These are phyloP conservation scores for Sarocladiaceae sp. DNA, from an alignment of 2,329 filamentous ascomycete species.

Conservation along the genomic window DNA sequence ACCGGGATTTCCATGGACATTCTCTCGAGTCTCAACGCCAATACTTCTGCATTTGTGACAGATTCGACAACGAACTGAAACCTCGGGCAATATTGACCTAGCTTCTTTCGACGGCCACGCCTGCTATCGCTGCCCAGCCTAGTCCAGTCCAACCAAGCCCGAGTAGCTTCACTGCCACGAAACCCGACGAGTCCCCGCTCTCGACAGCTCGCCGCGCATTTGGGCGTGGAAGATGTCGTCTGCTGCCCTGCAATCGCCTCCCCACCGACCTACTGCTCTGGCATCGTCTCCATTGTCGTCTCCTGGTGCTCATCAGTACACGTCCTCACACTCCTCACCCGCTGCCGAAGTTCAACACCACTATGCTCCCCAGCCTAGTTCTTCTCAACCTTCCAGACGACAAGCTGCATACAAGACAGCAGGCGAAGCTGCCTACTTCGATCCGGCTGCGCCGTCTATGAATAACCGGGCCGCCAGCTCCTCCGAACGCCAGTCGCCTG, in stretches of 20 bases:
- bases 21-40: not conserved
- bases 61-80: not conserved
- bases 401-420: slow-evolving; percentile 49
- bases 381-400: slow-evolving; percentile 48
- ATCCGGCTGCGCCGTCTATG: slow-evolving; percentile 31
- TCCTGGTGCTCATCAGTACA: slow-evolving; percentile 47
- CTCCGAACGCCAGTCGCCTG: slow-evolving; percentile 24
- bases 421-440: slow-evolving; percentile 39
- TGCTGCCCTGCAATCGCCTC: slow-evolving; percentile 57
- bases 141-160: not conserved
- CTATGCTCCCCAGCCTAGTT: slow-evolving; percentile 47
- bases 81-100: not conserved
- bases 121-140: not conserved
- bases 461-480: not conserved
- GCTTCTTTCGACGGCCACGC: not conserved
- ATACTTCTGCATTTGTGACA: not conserved
- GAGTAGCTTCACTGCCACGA: not conserved
- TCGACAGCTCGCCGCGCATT: slow-evolving; percentile 17
- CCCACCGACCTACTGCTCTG: slow-evolving; percentile 50
- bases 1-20: not conserved
- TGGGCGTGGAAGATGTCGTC: slow-evolving; percentile 37
- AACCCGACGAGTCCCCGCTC: not conserved
- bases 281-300: slow-evolving; percentile 46
- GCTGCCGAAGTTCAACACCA: slow-evolving; percentile 42
- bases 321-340: slow-evolving; percentile 46